Evolutionary conservation across 2,329 filamentous ascomycete species (phyloP).

Genomic region (Penicillium sp.): DNA sequence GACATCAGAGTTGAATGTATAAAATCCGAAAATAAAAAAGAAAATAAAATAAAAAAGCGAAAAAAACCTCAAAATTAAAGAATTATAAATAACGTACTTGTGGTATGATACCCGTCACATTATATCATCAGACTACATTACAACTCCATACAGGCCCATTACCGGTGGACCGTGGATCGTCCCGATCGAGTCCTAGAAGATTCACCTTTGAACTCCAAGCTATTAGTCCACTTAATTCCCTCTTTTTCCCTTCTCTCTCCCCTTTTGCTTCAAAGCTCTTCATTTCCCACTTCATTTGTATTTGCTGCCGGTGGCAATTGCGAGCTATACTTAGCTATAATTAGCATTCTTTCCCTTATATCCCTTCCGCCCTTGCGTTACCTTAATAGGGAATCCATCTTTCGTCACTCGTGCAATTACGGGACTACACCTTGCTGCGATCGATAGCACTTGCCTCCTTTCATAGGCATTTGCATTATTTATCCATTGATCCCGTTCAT

Average conservation of each 20-base stretch:
- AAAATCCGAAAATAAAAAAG: neutral
- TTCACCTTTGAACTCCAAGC: conserved; percentile 19
- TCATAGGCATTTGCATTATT: conserved; percentile 16
- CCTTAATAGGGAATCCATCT: conserved; percentile 9
- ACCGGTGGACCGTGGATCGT: conserved; percentile 26
- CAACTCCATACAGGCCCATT: conserved; percentile 13
- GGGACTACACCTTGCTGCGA: conserved; percentile 19
- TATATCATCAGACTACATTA: neutral
- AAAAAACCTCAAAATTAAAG: neutral
- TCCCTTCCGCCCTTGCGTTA: conserved; percentile 29
- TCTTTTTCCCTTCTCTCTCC: conserved; percentile 9
- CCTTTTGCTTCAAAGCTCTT: conserved; percentile 12
- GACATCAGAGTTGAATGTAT: neutral
- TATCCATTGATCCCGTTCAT: conserved; percentile 11
- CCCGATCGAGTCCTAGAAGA: conserved; percentile 30
- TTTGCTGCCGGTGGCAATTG: conserved; percentile 36
- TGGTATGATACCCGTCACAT: conserved; percentile 8
- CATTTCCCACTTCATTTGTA: conserved; percentile 5
- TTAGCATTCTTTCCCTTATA: conserved; percentile 17
- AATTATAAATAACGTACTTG: neutral
- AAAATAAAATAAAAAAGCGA: neutral
- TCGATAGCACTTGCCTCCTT: conserved; percentile 18
- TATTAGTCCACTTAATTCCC: conserved; percentile 19
- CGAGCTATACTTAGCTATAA: conserved; percentile 12
- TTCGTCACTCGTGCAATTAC: too few species aligned